A percentile compares a stretch with the other conserved stretches of the same genome.
These are phyloP conservation scores for Prunus mira DNA, from an alignment of 306 rosid species.

Conservation along the genomic window DNA sequence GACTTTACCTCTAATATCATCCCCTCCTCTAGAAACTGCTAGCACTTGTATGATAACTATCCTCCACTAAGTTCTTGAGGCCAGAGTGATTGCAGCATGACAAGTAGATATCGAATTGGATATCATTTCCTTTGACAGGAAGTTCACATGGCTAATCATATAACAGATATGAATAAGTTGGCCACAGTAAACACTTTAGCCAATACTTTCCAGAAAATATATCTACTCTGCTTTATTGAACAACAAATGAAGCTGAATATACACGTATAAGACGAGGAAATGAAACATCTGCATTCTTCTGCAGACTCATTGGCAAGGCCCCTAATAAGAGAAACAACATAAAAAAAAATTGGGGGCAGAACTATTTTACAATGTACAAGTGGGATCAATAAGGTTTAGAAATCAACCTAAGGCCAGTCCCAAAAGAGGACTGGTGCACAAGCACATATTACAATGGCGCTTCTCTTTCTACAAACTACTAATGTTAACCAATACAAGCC, in stretches of 20 bases:
- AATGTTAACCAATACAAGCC: slow-evolving; percentile 38
- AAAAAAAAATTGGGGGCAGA: slow-evolving; percentile 45
- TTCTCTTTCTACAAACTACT: slow-evolving; percentile 45
- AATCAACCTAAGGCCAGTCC: slow-evolving; percentile 49
- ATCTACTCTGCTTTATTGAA: slow-evolving; percentile 41
- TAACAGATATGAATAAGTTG: background rate
- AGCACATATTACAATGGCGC: slow-evolving; percentile 45
- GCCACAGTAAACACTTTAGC: background rate
- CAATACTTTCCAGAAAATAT: background rate
- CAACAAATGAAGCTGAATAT: slow-evolving; percentile 36
- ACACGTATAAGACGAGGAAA: slow-evolving; percentile 40
- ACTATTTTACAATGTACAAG: slow-evolving; percentile 74
- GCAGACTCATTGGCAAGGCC: slow-evolving; percentile 61
- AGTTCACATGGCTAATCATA: background rate
- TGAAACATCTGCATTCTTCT: slow-evolving; percentile 67
- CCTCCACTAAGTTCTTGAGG: background rate
- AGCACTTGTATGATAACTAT: slow-evolving; percentile 37
- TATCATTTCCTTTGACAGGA: background rate
- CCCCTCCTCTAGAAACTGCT: slow-evolving; percentile 69
- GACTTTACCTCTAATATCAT: slow-evolving; percentile 69
- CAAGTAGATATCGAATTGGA: background rate
- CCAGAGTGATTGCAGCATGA: background rate
- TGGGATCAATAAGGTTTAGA: slow-evolving; percentile 45
- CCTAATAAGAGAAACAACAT: slow-evolving; percentile 37
- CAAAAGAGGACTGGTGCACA: slow-evolving; percentile 30